Evolutionary conservation across 1,284 basidiomycete genomes (phyloP), one percentile per base, ranked within the genome.

Genomic region (Agaricales sp.): DNA sequence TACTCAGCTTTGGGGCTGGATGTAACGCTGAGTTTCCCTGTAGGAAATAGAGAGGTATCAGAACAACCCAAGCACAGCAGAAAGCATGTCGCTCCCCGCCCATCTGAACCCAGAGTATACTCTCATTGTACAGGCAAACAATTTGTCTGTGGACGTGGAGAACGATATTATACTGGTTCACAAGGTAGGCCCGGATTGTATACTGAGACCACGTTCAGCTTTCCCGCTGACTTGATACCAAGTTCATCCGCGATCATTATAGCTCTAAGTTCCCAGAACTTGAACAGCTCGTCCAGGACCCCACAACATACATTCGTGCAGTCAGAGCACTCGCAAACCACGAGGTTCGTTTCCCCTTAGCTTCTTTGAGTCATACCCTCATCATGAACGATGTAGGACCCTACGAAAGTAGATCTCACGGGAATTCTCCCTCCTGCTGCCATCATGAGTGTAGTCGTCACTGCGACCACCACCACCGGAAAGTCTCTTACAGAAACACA

Each of bases 211-310:
- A 76, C 61, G 67, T 69, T 58, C 57, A 66, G 49, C 59, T 44
- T 50, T 53, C 50, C 56, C 51, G 35, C 51, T 53, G 50, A 45
- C 26, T 30, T 30, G 6, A 48, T 47, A 47, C 50, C 2, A 59
- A 92, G 86, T 99, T 97, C 73, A 96, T 99, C 60, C 86, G 96
- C 55, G 96, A 99, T 62, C 95, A 98, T 68, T 99, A 99, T 65
- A 81, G 88, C 1, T 80, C 89, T 19, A 91, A 94, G 55, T 99
- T 99, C 65, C 95, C 96, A 8, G 95, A 99, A 60, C 79, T 99
- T 18, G 96, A 98, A 63, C 89, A 95, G 57, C 80, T 99, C 30
- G 88, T 99, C 24, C 78, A 82, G 4, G 92, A 96, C 59, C 89
- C 96, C 2, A 77, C 82, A 53, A 92, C 94, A 72, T 99, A 92